These are phyloP conservation scores for Magnaporthiopsis incrustans DNA, from an alignment of 2,329 filamentous ascomycete species.

Conservation along the genomic window DNA sequence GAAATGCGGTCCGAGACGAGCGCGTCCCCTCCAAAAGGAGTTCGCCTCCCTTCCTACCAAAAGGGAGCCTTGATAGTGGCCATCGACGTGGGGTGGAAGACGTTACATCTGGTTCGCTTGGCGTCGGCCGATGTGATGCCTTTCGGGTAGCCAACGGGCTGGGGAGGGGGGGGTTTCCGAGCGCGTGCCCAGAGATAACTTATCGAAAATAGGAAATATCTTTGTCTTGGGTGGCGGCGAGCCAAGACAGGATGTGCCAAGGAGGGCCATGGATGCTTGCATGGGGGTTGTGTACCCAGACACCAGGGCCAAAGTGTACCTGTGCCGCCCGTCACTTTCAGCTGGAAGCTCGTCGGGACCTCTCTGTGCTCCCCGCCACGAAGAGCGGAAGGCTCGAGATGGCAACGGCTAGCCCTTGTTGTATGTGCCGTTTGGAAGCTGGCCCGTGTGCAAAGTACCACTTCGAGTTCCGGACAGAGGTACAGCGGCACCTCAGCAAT, in stretches of 20 bases:
- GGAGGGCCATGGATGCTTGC: not conserved
- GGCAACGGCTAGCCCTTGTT: not conserved
- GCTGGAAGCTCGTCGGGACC: no score
- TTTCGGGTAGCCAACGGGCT: not conserved
- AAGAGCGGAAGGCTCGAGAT: not conserved
- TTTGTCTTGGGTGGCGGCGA: not conserved
- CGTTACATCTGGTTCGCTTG: not conserved
- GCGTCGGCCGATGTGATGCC: no score
- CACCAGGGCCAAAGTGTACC: not conserved
- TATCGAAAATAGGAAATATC: not conserved
- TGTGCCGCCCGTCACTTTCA: not conserved
- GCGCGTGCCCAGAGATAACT: not conserved
- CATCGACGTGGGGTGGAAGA: not conserved
- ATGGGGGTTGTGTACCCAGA: not conserved
- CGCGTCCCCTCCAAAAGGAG: not conserved
- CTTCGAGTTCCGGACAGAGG: no score
- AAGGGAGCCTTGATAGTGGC: not conserved
- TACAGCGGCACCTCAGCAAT: not conserved
- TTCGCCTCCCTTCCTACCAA: not conserved
- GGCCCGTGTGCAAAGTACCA: not conserved
- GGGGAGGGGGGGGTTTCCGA: not conserved
- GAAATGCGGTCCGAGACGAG: not conserved
- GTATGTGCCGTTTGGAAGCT: not conserved
- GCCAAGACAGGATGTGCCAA: not conserved
- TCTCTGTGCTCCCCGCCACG: not conserved